Conservation (phyloP, 78 protist species). For the Cavenderia fasciculata region DNA sequence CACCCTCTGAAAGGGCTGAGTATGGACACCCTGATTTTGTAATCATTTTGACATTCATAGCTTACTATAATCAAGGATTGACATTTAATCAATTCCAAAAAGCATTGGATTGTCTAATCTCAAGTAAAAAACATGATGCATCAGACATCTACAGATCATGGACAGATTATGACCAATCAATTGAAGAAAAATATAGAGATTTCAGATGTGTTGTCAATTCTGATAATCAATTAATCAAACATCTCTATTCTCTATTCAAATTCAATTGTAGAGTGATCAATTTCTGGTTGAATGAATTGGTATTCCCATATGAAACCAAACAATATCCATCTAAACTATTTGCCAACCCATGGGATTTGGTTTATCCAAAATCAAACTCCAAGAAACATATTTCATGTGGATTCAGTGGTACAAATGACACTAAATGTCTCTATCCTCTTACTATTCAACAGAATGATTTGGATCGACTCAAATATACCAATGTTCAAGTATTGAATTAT, state of each 20-base stretch:
- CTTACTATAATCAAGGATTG: slow-evolving; percentile 71
- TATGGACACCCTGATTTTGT: slow-evolving; percentile 85
- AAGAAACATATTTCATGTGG: too few relatives aligned
- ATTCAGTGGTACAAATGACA: slow-evolving; percentile 26
- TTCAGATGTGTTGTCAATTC: neutral
- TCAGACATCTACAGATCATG: neutral
- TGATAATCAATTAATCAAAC: neutral
- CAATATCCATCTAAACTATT: neutral
- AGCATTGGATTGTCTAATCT: neutral
- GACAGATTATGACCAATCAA: neutral
- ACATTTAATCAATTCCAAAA: neutral
- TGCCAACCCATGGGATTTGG: slow-evolving; percentile 26
- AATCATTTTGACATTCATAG: slow-evolving; percentile 67
- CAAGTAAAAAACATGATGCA: neutral
- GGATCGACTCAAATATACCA: neutral
- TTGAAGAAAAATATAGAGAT: neutral
- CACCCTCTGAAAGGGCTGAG: slow-evolving; percentile 67
- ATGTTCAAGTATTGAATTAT: neutral
- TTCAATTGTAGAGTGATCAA: neutral
- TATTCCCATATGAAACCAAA: slow-evolving; percentile 23
- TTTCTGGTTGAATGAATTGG: slow-evolving; percentile 6
- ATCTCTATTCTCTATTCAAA: neutral
- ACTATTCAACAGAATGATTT: slow-evolving; percentile 11
- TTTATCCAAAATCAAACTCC: neutral
- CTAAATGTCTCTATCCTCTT: neutral